Evolutionary conservation across 306 rosid genomes (phyloP), one percentile per base, ranked within the genome.

Genomic region (Begonia loranthoides): DNA sequence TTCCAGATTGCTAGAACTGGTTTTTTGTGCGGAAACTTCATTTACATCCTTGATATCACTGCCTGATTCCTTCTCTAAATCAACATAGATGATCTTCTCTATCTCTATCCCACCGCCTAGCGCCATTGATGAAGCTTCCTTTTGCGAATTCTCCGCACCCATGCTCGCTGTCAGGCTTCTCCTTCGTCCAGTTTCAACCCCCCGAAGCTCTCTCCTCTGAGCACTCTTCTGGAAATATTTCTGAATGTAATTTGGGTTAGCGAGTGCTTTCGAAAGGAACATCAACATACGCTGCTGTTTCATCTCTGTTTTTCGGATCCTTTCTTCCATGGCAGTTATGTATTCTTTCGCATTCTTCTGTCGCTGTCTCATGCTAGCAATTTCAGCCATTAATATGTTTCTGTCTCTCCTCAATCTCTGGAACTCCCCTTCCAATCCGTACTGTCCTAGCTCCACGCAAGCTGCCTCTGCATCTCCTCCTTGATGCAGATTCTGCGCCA

Each of bases 381-480:
- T 60, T 44, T 92, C 95, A 3, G 75, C 59, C 94, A 79, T 76
- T 22, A 92, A 58, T 57, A 81, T 70, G 9, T 59, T 51, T 13
- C 76, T 69, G 50, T 86, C 94, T 56, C 93, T 80, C 51, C 57
- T 83, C 54, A 86, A 62, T 56, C 82, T 62, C 6, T 83, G 80
- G 15, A 86, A 51, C 53, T 86, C 87, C 9, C 75, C 76, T 66
- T 86, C 93, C 15, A 92, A 41, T 5, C 99, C 94, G 45, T 60
- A 92, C 54, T 92, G 73, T 10, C 87, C 99, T 22, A 86, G 17
- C 45, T 92, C 96, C 41, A 86, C 74, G 63, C 80, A 83, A 24
- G 69, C 66, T 15, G 77, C 71, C 48, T 54, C 66, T 12, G 59
- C 61, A 15, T 77, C 71, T 48, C 58, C 69, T 12, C 64, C 61